Conservation (phyloP, 495 filamentous ascomycete species). For the Trichoderma reesei region DNA sequence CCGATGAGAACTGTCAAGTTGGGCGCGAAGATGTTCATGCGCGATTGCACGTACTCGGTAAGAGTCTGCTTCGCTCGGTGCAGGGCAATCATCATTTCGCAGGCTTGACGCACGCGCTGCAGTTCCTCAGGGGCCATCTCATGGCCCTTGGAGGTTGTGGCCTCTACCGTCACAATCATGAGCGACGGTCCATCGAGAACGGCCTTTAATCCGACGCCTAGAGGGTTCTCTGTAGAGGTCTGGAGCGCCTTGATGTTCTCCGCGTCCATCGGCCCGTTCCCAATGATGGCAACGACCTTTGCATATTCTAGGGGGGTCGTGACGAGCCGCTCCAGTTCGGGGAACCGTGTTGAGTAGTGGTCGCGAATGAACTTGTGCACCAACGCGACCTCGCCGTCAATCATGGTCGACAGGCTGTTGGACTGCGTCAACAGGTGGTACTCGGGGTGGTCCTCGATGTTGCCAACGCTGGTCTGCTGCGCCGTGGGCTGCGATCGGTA, state of each 20-base stretch:
- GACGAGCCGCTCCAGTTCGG: conserved; percentile 90
- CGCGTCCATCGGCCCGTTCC: conserved; percentile 85
- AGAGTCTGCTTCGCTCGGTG: conserved; percentile 80
- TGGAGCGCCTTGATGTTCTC: conserved; percentile 66
- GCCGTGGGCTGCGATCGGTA: conserved; percentile 59
- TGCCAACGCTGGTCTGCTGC: conserved; percentile 53
- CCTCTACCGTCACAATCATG: conserved; percentile 95
- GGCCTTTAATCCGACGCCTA: conserved; percentile 61
- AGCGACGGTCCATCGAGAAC: conserved; percentile 80
- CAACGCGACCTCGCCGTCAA: conserved; percentile 82
- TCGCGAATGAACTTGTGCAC: conserved; percentile 94
- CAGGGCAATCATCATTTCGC: conserved; percentile 76
- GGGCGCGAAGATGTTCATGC: conserved; percentile 92
- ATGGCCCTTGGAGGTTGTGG: conserved; percentile 75
- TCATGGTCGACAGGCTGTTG: conserved; percentile 76
- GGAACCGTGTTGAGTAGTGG: conserved; percentile 89
- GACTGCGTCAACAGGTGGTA: conserved; percentile 75
- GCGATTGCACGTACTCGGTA: conserved; percentile 92
- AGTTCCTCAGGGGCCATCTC: conserved; percentile 68
- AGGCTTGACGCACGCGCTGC: conserved; percentile 63
- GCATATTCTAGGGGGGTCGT: conserved; percentile 90
- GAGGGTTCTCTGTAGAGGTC: conserved; percentile 61
- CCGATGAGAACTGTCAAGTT: conserved; percentile 91
- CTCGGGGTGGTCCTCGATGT: conserved; percentile 77
- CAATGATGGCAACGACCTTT: conserved; percentile 86